phyloP scores from a whole-genome alignment of 2,329 filamentous ascomycete genomes.

The Chaetothyriales sp. region DNA sequence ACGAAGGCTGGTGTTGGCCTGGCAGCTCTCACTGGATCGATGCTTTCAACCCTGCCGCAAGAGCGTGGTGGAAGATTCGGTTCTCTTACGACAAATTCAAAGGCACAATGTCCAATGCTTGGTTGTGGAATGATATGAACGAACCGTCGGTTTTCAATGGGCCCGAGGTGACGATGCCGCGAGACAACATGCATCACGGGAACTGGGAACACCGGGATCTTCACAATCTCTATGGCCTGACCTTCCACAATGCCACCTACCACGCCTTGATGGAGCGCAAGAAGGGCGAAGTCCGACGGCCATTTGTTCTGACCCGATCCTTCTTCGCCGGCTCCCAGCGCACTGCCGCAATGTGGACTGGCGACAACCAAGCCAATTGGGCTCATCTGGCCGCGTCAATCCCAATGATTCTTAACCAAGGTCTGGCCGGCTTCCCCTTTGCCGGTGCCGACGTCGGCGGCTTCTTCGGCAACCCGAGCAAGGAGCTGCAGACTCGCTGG shows the following conservation, averaged over 20 bases:
- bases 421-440: conserved; percentile 86
- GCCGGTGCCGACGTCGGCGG: conserved; percentile 91
- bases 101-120: conserved; percentile 72
- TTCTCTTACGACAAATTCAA: conserved; percentile 84
- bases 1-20: conserved; percentile 98
- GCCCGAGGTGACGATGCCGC: conserved; percentile 95
- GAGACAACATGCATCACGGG: conserved; percentile 84
- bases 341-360: conserved; percentile 93
- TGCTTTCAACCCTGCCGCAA: conserved; percentile 82
- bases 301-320: conserved; percentile 83
- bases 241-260: conserved; percentile 88
- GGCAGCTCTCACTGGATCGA: conserved; percentile 95
- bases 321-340: conserved; percentile 89
- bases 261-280: conserved; percentile 72
- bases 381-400: conserved; percentile 76
- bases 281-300: conserved; percentile 69
- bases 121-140: conserved; percentile 99
- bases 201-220: conserved; percentile 95
- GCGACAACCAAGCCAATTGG: conserved; percentile 92
- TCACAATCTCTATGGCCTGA: conserved; percentile 91
- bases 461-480: conserved; percentile 93
- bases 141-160: conserved; percentile 98
- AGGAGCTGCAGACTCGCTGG: conserved; percentile 84
- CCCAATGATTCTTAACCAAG: conserved; percentile 87
- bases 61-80: conserved; percentile 78